These are phyloP conservation scores for Glaciozyma martinii DNA, from an alignment of 768 basidiomycete genomes.

Conservation along the genomic window DNA sequence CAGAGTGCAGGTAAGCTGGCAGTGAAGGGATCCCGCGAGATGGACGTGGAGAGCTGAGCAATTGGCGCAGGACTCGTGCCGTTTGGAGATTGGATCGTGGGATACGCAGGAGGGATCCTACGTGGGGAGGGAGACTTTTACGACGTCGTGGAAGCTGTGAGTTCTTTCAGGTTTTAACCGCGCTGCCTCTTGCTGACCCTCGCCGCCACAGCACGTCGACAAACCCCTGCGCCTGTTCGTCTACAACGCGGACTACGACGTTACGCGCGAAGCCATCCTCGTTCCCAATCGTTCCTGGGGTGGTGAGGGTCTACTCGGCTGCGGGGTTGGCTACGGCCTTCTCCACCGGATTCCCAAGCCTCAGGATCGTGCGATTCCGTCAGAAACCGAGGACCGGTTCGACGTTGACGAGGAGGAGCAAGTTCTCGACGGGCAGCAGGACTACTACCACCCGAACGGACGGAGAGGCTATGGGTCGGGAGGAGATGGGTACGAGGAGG, in stretches of 20 bases:
- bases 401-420: background rate
- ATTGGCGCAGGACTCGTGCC: conserved; percentile 67
- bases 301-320: conserved; percentile 87
- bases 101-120: conserved; percentile 90
- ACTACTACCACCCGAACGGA: background rate
- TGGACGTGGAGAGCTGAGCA: background rate
- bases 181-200: conserved; percentile 11
- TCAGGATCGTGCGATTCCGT: conserved; percentile 46
- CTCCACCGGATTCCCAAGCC: conserved; percentile 86
- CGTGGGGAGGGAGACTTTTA: conserved; percentile 92
- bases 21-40: too few relatives aligned
- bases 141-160: conserved; percentile 80
- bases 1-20: conserved; percentile 57
- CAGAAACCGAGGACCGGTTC: conserved; percentile 41
- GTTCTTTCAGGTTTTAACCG: conserved; percentile 36
- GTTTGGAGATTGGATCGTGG: conserved; percentile 67
- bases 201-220: conserved; percentile 68
- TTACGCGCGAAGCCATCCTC: conserved; percentile 39
- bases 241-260: conserved; percentile 96
- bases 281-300: conserved; percentile 98
- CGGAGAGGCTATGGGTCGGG: background rate
- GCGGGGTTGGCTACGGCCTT: conserved; percentile 82
- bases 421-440: background rate
- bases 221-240: conserved; percentile 90
- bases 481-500: background rate